phyloP scores from a whole-genome alignment of 345 rosid species.

The Camelina sativa region DNA sequence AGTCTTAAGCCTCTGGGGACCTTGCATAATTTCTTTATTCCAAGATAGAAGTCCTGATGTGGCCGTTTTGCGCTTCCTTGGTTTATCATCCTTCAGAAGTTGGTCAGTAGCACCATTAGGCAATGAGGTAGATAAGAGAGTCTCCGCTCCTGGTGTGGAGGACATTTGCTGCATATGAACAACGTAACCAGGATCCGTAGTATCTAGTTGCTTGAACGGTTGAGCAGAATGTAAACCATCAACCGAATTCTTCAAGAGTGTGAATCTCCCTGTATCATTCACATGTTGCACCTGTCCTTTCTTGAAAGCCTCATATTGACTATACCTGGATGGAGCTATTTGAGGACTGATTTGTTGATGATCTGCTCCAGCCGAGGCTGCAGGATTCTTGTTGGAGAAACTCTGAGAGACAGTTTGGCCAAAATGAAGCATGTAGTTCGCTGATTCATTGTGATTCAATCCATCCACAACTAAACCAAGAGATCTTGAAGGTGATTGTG shows the following conservation, averaged over 20 bases:
- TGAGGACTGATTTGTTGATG: constrained; percentile 63
- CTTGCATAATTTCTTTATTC: constrained; percentile 62
- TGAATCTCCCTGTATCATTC: constrained; percentile 51
- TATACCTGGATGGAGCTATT: constrained; percentile 80
- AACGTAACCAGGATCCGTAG: neutral
- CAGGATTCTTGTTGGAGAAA: constrained; percentile 42
- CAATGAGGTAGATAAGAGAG: constrained; percentile 46
- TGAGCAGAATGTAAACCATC: constrained; percentile 47
- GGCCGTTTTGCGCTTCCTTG: constrained; percentile 65
- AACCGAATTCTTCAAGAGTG: constrained; percentile 51
- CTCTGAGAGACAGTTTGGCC: constrained; percentile 47
- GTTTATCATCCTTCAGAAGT: constrained; percentile 37
- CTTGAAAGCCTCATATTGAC: constrained; percentile 63
- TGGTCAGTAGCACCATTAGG: constrained; percentile 48
- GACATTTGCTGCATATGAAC: constrained; percentile 38
- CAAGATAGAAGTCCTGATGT: constrained; percentile 56
- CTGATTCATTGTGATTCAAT: constrained; percentile 41
- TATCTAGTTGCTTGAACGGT: constrained; percentile 47
- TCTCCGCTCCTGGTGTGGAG: constrained; percentile 45
- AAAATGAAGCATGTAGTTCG: constrained; percentile 46
- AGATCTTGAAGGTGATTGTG: constrained; percentile 49
- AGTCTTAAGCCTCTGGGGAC: constrained; percentile 50
- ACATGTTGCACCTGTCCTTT: constrained; percentile 61
- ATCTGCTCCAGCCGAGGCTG: constrained; percentile 52
- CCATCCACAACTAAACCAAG: constrained; percentile 49